A percentile compares a stretch with the other conserved stretches of the same genome.
These are phyloP conservation scores for Penicillium sumatraense DNA, from an alignment of 2,329 filamentous ascomycete species.

Conservation along the genomic window DNA sequence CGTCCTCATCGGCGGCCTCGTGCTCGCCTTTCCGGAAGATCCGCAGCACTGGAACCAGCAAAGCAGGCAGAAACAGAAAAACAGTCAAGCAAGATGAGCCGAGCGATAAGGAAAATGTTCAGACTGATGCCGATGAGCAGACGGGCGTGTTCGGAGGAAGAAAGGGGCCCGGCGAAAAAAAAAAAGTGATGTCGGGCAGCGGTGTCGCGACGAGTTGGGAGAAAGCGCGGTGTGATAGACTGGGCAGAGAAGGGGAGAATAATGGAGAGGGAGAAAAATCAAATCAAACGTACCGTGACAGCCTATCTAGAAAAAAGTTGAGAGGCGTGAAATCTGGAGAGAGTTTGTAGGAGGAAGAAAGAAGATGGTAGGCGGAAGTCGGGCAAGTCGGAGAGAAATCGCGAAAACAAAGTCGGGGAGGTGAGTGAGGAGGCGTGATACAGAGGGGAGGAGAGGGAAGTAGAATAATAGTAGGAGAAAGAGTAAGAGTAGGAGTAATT, in stretches of 20 bases:
- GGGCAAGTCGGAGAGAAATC: slow-evolving; percentile 1
- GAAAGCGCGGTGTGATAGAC: neutral
- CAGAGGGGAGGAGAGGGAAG: neutral
- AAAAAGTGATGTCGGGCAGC: slow-evolving; percentile 5
- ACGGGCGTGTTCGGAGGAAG: neutral
- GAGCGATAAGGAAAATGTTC: neutral
- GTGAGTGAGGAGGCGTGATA: neutral
- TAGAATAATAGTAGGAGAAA: slow-evolving; percentile 5
- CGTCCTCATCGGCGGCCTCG: neutral
- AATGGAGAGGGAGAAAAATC: neutral
- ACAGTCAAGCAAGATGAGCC: neutral
- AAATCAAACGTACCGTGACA: neutral
- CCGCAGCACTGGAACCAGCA: neutral
- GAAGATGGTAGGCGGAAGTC: neutral
- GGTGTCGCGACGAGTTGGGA: slow-evolving; percentile 4
- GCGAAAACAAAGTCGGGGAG: neutral
- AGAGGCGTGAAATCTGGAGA: neutral
- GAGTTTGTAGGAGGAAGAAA: neutral
- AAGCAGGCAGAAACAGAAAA: neutral
- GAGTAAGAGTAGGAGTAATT: neutral
- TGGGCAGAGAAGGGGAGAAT: neutral
- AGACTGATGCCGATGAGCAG: neutral
- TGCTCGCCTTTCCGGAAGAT: neutral
- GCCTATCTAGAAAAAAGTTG: neutral
- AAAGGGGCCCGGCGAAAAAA: slow-evolving; percentile 1